Conservation (phyloP, 805 yeast species). For the Kurtzmaniella fragi region DNA sequence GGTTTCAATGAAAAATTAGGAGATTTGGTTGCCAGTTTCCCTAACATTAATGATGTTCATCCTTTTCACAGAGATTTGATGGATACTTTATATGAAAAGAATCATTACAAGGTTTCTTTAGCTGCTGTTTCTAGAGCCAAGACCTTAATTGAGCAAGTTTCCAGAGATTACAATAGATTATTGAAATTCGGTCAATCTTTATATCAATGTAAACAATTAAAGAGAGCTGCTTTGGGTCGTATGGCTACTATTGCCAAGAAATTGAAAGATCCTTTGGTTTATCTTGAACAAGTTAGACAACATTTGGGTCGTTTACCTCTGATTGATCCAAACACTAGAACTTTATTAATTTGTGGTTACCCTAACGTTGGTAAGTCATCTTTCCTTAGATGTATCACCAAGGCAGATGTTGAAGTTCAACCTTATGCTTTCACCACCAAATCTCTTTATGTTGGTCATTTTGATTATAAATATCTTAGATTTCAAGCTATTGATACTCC, state of each 20-base stretch:
- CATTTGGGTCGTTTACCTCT: constrained; percentile 97
- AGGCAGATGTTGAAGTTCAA: constrained; percentile 98
- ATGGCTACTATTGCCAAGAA: constrained; percentile 98
- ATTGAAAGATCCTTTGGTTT: constrained; percentile 86
- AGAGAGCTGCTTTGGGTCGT: constrained; percentile 98
- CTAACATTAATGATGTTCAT: constrained; percentile 94
- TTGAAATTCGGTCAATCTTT: constrained; percentile 96
- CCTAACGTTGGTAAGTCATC: constrained; percentile 99
- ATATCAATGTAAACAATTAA: constrained; percentile 97
- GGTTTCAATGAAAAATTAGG: constrained; percentile 92
- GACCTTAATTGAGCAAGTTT: constrained; percentile 89
- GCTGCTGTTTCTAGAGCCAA: constrained; percentile 95
- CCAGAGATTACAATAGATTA: constrained; percentile 91
- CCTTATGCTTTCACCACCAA: constrained; percentile 99
- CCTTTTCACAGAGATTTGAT: constrained; percentile 97
- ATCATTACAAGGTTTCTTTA: constrained; percentile 93
- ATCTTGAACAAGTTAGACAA: constrained; percentile 97
- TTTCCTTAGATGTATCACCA: constrained; percentile 85
- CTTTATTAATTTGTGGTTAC: constrained; percentile 94
- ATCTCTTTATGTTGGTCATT: constrained; percentile 95
- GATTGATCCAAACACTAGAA: constrained; percentile 98
- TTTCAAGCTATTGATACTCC: constrained; percentile 99
- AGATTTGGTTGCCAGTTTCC: constrained; percentile 83
- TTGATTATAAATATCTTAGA: constrained; percentile 94
- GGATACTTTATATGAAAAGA: constrained; percentile 97